Evolutionary conservation across 2,329 filamentous ascomycete species (phyloP).

Genomic region (Catunica adiposa): DNA sequence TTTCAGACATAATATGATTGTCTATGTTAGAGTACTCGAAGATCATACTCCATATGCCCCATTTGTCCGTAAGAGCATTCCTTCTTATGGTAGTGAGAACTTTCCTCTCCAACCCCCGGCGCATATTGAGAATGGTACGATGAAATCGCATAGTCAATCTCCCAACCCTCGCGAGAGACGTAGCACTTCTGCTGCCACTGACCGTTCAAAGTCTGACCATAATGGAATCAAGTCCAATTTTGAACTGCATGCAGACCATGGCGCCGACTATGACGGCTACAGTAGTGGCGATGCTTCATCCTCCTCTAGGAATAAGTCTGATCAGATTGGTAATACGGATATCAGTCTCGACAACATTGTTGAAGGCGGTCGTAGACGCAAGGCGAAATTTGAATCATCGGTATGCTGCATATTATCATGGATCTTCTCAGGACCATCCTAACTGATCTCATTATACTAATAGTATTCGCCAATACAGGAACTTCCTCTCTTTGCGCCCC

Average conservation of each 20-base stretch:
- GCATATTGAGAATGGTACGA: constrained; percentile 38
- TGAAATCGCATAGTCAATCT: constrained; percentile 53
- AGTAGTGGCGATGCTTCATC: constrained; percentile 76
- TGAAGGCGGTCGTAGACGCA: constrained; percentile 86
- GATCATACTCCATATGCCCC: constrained; percentile 21
- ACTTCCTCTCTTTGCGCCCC: constrained; percentile 84
- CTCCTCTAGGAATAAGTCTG: constrained; percentile 54
- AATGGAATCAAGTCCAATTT: constrained; percentile 24
- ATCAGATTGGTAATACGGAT: constrained; percentile 83
- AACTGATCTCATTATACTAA: no score
- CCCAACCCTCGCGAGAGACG: constrained; percentile 51
- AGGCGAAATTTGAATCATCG: constrained; percentile 90
- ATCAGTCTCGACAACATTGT: constrained; percentile 98
- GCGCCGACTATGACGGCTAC: constrained; percentile 57
- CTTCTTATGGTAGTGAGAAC: constrained; percentile 33
- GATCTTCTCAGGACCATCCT: not conserved
- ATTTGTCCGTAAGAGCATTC: constrained; percentile 6
- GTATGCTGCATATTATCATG: constrained; percentile 40
- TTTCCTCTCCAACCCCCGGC: constrained; percentile 31
- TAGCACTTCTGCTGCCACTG: constrained; percentile 53
- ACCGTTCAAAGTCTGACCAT: constrained; percentile 30
- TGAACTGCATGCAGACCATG: constrained; percentile 16
- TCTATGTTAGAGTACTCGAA: constrained; percentile 76
- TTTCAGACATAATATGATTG: constrained; percentile 77
- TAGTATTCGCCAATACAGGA: constrained; percentile 41